Percentiles rank a stretch among this genome's conserved stretches.
These are phyloP conservation scores for Kurtzmaniella natalensis DNA, from an alignment of 1,139 yeast genomes.

Conservation along the genomic window DNA sequence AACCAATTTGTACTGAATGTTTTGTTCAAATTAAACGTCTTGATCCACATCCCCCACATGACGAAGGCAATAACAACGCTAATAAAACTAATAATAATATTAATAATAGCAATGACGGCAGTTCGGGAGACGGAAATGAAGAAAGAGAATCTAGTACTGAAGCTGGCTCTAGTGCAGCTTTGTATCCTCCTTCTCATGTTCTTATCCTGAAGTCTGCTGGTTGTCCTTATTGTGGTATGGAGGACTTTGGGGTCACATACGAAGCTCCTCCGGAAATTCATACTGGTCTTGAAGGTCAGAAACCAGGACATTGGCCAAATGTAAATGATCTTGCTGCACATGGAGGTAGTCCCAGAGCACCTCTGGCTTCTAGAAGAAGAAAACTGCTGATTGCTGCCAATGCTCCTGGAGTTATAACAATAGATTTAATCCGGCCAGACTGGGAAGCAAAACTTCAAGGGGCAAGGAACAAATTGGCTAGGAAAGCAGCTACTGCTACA, in stretches of 20 bases:
- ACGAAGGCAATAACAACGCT: constrained; percentile 24
- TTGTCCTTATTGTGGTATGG: constrained; percentile 92
- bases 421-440: constrained; percentile 84
- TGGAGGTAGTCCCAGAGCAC: not conserved
- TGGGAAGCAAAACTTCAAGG: constrained; percentile 75
- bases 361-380: constrained; percentile 15
- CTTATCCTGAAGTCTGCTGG: constrained; percentile 82
- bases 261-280: constrained; percentile 53
- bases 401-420: constrained; percentile 64
- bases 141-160: no score
- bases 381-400: constrained; percentile 53
- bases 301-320: constrained; percentile 31
- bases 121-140: no score
- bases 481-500: constrained; percentile 89
- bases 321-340: constrained; percentile 1
- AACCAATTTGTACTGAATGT: constrained; percentile 94
- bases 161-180: not conserved
- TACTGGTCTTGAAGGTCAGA: constrained; percentile 51
- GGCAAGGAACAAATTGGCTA: constrained; percentile 74
- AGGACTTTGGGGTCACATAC: constrained; percentile 82
- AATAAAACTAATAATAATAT: constrained; percentile 23
- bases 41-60: constrained; percentile 96
- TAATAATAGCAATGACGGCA: constrained; percentile 15
- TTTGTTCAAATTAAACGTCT: constrained; percentile 91
- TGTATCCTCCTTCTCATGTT: constrained; percentile 43